Evolutionary conservation across 345 rosid species (phyloP), one percentile per base, ranked within the genome.

Genomic region (Noccaea bulbosa): DNA sequence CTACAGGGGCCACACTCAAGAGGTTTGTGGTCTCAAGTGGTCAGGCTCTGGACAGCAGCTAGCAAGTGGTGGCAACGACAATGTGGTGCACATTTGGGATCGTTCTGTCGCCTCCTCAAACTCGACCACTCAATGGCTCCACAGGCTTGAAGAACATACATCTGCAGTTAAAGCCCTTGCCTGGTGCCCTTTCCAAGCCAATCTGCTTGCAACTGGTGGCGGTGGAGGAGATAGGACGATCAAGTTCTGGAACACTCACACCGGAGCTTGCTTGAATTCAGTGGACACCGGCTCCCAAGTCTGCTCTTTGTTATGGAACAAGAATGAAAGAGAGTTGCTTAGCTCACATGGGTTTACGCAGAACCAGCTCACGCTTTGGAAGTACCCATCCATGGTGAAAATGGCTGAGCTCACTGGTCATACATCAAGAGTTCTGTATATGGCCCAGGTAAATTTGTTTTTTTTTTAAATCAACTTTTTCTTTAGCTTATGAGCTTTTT

Each of bases 91-190:
- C 63, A 75, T 84, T 53, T 84, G 87, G 87, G 87, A 84, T 66
- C 78, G 82, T 44, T 77, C 81, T 8, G 49, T 60, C 1, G 80
- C 82, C 8, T 81, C 82, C 14, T 78, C 80, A 40, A 79, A 75
- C 74, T 77, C 81, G 4, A 56, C 79, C n/a, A 73, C 81, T 0
- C 81, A 73, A 70, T 81, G 39, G 55, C 75, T 33, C 0, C 82
- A 62, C 77, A 67, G 82, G 59, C 73, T 81, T 6, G 76, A 81
- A 33, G 83, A 82, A 0, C 88, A 84, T 34, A 80, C 77, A 32
- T 63, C 85, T 52, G 85, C 84, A 0, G 88, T 84, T 2, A 84
- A 84, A 50, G 88, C 88, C n/a, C 84, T 84, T 14, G 85, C 85
- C 1, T 84, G 85, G 85, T 81, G 81, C 63, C 81, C 81, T n/a